Percentiles rank a stretch among this genome's conserved stretches.
phyloP scores from a whole-genome alignment of 208 protist species.

The Naegleria fowleri region DNA sequence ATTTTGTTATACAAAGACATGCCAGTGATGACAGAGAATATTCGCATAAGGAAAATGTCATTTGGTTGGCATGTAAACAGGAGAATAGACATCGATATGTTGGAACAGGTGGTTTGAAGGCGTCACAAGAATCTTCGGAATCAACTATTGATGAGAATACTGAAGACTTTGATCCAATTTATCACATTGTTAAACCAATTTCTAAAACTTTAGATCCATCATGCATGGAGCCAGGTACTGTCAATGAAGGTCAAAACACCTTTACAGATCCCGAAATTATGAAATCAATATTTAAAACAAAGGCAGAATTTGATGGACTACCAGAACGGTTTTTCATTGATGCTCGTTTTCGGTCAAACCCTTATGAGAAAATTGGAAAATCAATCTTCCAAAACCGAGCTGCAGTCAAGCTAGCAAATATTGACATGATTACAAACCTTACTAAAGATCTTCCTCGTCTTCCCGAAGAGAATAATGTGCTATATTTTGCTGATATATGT shows the following conservation, averaged over 20 bases:
- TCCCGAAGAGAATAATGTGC: neutral
- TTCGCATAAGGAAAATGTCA: neutral
- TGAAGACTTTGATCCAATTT: neutral
- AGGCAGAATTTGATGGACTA: constrained; percentile 10
- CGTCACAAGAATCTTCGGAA: no score
- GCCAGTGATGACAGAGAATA: neutral
- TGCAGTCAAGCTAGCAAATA: constrained; percentile 22
- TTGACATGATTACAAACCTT: neutral
- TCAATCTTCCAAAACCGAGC: constrained; percentile 20
- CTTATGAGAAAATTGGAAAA: constrained; percentile 24
- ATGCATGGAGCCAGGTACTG: neutral
- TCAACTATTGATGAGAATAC: no score
- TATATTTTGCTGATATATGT: constrained; percentile 31
- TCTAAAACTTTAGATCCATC: neutral
- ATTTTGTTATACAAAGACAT: constrained; percentile 19
- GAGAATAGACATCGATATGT: neutral
- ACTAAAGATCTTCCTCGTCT: neutral
- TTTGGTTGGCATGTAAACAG: neutral
- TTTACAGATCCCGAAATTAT: neutral
- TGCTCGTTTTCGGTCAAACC: neutral
- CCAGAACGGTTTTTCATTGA: neutral
- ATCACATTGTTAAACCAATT: neutral
- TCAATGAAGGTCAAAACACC: neutral
- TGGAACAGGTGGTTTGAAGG: neutral
- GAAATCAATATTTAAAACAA: neutral